These are phyloP conservation scores for Xylaria digitata DNA, from an alignment of 2,329 filamentous ascomycete species.

Conservation along the genomic window DNA sequence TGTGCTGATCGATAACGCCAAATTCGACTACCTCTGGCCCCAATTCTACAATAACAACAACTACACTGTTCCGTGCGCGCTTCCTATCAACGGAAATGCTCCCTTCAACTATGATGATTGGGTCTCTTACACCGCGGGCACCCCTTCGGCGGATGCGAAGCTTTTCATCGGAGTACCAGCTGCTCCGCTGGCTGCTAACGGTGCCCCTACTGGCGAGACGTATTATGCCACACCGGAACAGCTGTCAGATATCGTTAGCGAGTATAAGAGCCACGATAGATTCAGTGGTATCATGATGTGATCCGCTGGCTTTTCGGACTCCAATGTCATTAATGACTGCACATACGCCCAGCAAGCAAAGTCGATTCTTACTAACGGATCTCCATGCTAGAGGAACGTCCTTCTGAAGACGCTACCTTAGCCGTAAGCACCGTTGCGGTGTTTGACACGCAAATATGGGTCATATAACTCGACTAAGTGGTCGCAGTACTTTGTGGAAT, in stretches of 20 bases:
- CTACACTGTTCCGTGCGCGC: constrained; percentile 50
- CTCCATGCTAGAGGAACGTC: constrained; percentile 42
- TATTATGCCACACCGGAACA: constrained; percentile 52
- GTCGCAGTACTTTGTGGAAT: constrained; percentile 13
- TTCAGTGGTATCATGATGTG: constrained; percentile 57
- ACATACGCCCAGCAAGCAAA: constrained; percentile 56
- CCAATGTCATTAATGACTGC: constrained; percentile 51
- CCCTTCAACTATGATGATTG: constrained; percentile 55
- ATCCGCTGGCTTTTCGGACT: constrained; percentile 56
- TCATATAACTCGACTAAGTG: constrained; percentile 22
- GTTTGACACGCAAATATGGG: constrained; percentile 1
- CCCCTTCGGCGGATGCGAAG: constrained; percentile 52
- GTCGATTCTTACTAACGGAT: constrained; percentile 51
- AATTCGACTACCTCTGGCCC: constrained; percentile 58
- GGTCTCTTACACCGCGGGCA: constrained; percentile 49
- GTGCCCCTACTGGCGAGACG: constrained; percentile 46
- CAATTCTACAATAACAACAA: constrained; percentile 62
- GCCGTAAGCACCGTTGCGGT: not conserved
- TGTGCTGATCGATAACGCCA: constrained; percentile 51
- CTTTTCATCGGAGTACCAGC: constrained; percentile 56
- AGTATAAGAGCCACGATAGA: constrained; percentile 46
- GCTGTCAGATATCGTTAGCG: constrained; percentile 48
- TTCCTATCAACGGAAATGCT: constrained; percentile 48
- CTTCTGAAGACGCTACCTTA: not conserved
- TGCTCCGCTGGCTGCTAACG: constrained; percentile 52